phyloP scores from a whole-genome alignment of 2,329 filamentous ascomycete genomes.

The Colletotrichum magnum region DNA sequence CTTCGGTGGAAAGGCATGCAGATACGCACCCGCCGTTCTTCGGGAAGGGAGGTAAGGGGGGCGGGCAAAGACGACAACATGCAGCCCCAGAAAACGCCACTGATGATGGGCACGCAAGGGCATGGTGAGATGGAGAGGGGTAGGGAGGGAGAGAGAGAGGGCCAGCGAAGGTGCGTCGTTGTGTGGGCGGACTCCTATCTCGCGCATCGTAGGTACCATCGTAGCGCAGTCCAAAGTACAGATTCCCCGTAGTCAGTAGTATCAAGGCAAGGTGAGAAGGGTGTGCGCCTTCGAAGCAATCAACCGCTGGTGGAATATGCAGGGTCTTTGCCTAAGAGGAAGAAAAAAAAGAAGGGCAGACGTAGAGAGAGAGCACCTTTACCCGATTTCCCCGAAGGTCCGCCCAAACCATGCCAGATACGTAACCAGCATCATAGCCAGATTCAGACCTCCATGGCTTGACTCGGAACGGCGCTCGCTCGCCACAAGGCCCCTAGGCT shows the following conservation, averaged over 20 bases:
- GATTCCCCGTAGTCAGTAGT: too few relatives aligned
- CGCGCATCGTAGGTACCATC: constrained; percentile 1
- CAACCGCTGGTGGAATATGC: constrained; percentile 34
- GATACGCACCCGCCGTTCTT: constrained; percentile 13
- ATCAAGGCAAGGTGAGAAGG: not conserved
- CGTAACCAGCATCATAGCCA: constrained; percentile 32
- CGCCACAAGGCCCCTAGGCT: constrained; percentile 27
- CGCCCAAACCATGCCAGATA: constrained; percentile 21
- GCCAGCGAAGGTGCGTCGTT: not conserved
- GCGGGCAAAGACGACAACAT: constrained; percentile 3
- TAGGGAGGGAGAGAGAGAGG: not conserved
- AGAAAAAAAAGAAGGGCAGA: not conserved
- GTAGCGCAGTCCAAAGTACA: too few relatives aligned
- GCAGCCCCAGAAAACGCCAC: constrained; percentile 32
- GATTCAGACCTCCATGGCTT: constrained; percentile 30
- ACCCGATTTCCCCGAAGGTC: constrained; percentile 8
- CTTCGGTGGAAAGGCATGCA: constrained; percentile 4
- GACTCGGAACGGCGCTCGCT: constrained; percentile 32
- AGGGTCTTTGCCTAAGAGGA: constrained; percentile 27
- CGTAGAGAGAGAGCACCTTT: not conserved
- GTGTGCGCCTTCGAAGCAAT: constrained; percentile 14
- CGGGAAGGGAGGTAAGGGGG: not conserved
- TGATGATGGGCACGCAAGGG: constrained; percentile 27
- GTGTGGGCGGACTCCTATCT: constrained; percentile 6
- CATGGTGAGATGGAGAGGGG: constrained; percentile 1